Conservation (phyloP, 352 stramenopile species). For the Salisapilia sapeloensis region DNA sequence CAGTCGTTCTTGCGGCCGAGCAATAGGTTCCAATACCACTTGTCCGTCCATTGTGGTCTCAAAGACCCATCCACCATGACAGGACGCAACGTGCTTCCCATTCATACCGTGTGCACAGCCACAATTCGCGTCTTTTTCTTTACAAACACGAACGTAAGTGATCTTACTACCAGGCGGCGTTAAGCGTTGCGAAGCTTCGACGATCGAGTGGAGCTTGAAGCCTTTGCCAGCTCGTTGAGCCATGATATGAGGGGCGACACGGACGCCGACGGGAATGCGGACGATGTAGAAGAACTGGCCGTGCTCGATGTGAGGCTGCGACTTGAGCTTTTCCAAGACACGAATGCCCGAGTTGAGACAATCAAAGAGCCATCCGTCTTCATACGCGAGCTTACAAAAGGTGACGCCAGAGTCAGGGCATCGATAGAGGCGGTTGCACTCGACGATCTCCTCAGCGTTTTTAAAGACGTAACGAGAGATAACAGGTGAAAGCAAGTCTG, state of each 20-base stretch:
- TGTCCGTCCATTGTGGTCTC: constrained; percentile 76
- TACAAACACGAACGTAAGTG: constrained; percentile 69
- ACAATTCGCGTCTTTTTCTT: constrained; percentile 48
- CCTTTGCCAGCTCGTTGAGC: constrained; percentile 60
- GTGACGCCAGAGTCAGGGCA: constrained; percentile 56
- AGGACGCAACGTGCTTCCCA: constrained; percentile 12
- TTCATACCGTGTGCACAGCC: constrained; percentile 14
- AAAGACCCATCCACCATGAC: constrained; percentile 70
- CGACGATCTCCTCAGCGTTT: constrained; percentile 70
- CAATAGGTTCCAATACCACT: constrained; percentile 50
- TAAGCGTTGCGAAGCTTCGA: constrained; percentile 69
- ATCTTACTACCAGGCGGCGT: constrained; percentile 67
- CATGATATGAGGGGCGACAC: constrained; percentile 71
- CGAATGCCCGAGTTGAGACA: constrained; percentile 66
- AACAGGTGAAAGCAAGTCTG: constrained; percentile 51
- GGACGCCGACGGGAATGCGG: constrained; percentile 66
- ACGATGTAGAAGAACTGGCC: constrained; percentile 77
- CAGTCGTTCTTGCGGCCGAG: constrained; percentile 32
- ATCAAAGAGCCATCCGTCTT: constrained; percentile 70
- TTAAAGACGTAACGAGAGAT: constrained; percentile 54
- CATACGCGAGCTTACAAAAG: constrained; percentile 70
- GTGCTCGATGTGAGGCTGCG: constrained; percentile 39
- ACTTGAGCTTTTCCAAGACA: constrained; percentile 48
- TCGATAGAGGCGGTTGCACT: constrained; percentile 42
- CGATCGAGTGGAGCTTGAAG: constrained; percentile 67